Percentiles rank a stretch among this genome's conserved stretches.
These are phyloP conservation scores for Corylus heterophylla DNA, from an alignment of 306 rosid species.

Conservation along the genomic window DNA sequence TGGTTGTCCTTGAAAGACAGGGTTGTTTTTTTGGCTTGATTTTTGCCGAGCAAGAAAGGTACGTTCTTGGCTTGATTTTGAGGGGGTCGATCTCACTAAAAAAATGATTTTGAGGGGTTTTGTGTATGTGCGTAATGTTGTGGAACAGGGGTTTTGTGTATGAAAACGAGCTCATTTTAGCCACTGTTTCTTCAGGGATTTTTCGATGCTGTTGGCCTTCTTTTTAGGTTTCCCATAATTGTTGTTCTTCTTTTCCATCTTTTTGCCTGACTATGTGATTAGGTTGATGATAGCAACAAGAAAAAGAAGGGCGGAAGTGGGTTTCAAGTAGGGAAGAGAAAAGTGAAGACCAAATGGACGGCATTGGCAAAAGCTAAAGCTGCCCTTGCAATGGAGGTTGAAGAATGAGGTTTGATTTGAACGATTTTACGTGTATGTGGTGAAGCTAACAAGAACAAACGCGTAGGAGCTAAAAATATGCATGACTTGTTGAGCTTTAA, in stretches of 20 bases:
- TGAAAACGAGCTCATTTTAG: slow-evolving; percentile 84
- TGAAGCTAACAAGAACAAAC: slow-evolving; percentile 19
- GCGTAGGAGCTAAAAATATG: slow-evolving; percentile 13
- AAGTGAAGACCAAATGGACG: slow-evolving; percentile 76
- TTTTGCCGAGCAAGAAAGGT: too few relatives aligned
- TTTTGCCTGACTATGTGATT: slow-evolving; percentile 16
- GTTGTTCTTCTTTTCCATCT: slow-evolving; percentile 10
- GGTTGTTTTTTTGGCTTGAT: too few relatives aligned
- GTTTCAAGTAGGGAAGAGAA: slow-evolving; percentile 82
- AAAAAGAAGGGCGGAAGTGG: slow-evolving; percentile 68
- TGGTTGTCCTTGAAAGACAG: too few relatives aligned
- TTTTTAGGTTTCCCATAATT: slow-evolving; percentile 63
- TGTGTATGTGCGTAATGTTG: too few relatives aligned
- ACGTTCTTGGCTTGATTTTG: too few relatives aligned
- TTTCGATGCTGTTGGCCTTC: slow-evolving; percentile 86
- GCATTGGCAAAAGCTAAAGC: slow-evolving; percentile 81
- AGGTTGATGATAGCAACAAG: slow-evolving; percentile 73
- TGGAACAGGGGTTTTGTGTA: too few relatives aligned
- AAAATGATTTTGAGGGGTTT: too few relatives aligned
- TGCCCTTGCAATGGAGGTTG: slow-evolving; percentile 88
- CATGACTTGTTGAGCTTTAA: slow-evolving; percentile 1
- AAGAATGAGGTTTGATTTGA: slow-evolving; percentile 51
- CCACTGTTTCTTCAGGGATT: slow-evolving; percentile 84
- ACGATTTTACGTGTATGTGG: slow-evolving; percentile 11
- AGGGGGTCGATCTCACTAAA: too few relatives aligned